Evolutionary conservation across 1,139 yeast genomes (phyloP).

Genomic region (Blastobotrys apis): DNA sequence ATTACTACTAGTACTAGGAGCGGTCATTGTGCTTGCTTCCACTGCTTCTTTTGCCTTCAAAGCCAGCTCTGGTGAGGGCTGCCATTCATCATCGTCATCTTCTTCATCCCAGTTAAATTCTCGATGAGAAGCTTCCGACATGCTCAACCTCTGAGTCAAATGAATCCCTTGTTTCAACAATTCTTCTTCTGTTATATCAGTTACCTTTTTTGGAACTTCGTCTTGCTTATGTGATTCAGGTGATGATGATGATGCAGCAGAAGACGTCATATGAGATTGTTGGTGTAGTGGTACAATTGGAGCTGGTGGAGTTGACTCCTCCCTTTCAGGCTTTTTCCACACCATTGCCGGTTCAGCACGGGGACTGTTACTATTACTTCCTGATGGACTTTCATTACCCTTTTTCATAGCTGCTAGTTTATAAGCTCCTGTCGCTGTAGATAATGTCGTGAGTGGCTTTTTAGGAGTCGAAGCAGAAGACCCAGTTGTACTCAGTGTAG

Average conservation of each 20-base stretch:
- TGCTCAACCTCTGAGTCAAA: conserved; percentile 34
- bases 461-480: conserved; percentile 19
- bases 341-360: conserved; percentile 27
- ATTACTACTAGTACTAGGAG: background rate
- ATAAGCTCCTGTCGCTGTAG: conserved; percentile 36
- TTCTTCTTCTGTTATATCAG: conserved; percentile 33
- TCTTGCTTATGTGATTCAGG: background rate
- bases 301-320: conserved; percentile 7
- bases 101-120: conserved; percentile 42
- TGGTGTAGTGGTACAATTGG: conserved; percentile 8
- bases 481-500: background rate
- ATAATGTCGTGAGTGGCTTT: conserved; percentile 24
- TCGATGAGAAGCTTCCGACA: conserved; percentile 24
- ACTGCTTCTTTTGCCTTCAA: conserved; percentile 6
- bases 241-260: background rate
- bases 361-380: conserved; percentile 25
- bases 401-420: conserved; percentile 34
- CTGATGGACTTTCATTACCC: conserved; percentile 17
- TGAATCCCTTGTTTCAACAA: conserved; percentile 35
- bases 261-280: background rate
- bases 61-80: conserved; percentile 9
- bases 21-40: background rate
- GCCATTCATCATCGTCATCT: conserved; percentile 35
- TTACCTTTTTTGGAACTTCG: conserved; percentile 11
- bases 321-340: conserved; percentile 26